Evolutionary conservation across 1,139 yeast species (phyloP), one percentile per base, ranked within the genome.

Genomic region (Schwanniomyces etchellsii): DNA sequence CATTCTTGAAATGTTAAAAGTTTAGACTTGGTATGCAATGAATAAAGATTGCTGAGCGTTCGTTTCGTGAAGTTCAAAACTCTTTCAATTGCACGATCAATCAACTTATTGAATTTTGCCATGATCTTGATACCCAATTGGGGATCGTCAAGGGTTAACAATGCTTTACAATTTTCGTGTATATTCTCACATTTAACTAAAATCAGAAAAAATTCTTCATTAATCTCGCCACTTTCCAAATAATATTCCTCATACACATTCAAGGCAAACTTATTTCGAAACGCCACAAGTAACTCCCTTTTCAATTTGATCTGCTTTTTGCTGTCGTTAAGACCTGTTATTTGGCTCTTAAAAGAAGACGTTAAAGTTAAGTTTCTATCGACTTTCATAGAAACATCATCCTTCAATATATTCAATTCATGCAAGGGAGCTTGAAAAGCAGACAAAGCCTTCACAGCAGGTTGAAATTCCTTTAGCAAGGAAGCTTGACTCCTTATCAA

Each of bases 241-340:
- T 68, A 55, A 46, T 68, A 81, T 35, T 77, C 81, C 43, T 91
- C 96, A 35, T 76, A 72, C 39, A 81, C 91, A 28, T 72, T 73
- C 27, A 91, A 53, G 0, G 89, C 75, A 50, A 84, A 86, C 35
- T 75, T 73, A 4, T 67, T 62, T 39, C 77, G 75, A 47, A 85
- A 81, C 14, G 75, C 74, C 1, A 59, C 52, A 35, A 84, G 59
- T 4, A 84, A 47, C 16, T 63, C 57, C 47, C 75, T 77, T 44
- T 83, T 79, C 32, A 79, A 47, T 14, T 55, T 50, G 4, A 78
- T 43, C 17, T 60, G 40, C 14, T 60, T 57, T 37, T 71, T 74
- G 30, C 70, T 56, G 2, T 52, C 46, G 24, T 65, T 61, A 24
- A 77, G 55, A 11, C 52, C 44, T 4, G 58, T 52, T 16, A 80